Base-by-base conservation (phyloP, 1,139 yeast genomes). In the Yarrowia galli region DNA sequence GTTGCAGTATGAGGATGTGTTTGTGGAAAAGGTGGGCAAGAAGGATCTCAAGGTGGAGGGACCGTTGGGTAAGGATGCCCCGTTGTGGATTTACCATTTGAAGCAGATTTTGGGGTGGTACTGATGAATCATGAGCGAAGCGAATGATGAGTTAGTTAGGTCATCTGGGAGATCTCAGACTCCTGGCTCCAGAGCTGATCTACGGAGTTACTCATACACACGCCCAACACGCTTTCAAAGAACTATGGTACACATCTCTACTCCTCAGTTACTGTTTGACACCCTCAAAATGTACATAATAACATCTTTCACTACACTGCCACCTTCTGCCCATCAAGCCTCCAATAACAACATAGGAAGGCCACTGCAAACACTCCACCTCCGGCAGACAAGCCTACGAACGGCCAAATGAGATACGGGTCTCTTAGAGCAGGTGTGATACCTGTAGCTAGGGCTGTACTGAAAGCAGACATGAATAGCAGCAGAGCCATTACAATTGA, bases 31-130 rank as follows among this genome's bases (percentile, higher is more conserved):
- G 20, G 10, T 58, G n/a, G 64, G 64, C 13, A 18, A 15, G 28
- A 40, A 40, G 63, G 43, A 28, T 9, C 10, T 58, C 10, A 43
- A 58, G 38, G 38, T 58, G 28, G 64, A 58, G 25, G 51, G 51
- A 2, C 64, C 64, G 20, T 12, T 58, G n/a, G 64, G 64, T 0
- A 58, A 43, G 22, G 64, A 58, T 20, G 64, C 64, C 2, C 64
- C 64, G 15, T 2, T 58, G 15, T 58, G 64, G 64, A 16, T 42
- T 3, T 42, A 13, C 10, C 64, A 58, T 13, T 16, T 58, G 25
- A 42, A 36, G 51, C 64, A 58, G 64, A 32, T 58, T 28, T 9
- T 58, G 28, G 64, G 64, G 28, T 58, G 64, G 64, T 58, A 42
- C 18, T 58, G 42, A 43, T 12, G 3, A 25, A 38, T 22, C 43